Percentiles rank a stretch among this genome's conserved stretches.
These are phyloP conservation scores for Carex sylvatica DNA, from an alignment of 202 grass and related monocot species.

Conservation along the genomic window DNA sequence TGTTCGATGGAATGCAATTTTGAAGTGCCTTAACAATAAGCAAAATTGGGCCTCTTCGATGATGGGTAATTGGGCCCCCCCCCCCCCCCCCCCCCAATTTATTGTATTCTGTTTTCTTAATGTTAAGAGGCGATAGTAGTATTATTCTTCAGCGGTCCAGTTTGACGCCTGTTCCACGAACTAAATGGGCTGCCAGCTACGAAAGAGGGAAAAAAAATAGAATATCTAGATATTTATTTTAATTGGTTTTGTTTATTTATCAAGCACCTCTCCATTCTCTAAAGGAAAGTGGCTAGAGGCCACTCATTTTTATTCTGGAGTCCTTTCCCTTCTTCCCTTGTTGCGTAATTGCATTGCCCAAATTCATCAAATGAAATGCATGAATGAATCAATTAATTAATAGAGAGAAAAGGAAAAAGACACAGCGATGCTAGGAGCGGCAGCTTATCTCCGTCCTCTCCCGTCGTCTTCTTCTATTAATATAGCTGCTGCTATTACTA, in stretches of 20 bases:
- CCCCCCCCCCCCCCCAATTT: no score
- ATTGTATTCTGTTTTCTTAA: no score
- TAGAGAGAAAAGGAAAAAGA: not conserved
- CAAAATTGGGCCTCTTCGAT: not conserved
- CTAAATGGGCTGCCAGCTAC: not conserved
- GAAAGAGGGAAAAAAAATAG: no score
- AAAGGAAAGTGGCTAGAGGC: not conserved
- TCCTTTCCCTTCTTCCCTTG: not conserved
- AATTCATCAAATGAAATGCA: not conserved
- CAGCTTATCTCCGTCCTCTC: slow-evolving; percentile 25
- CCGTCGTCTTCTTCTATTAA: not conserved
- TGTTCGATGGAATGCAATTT: slow-evolving; percentile 10
- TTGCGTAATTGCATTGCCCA: not conserved
- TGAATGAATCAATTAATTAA: no score
- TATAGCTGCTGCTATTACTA: no score
- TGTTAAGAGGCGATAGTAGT: no score
- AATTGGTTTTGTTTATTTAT: not conserved
- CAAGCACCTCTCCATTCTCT: not conserved
- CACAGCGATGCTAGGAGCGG: not conserved
- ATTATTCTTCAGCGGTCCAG: no score
- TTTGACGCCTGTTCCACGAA: not conserved
- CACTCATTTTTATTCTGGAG: not conserved
- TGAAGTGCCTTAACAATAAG: slow-evolving; percentile 2
- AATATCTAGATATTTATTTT: slow-evolving; percentile 16
- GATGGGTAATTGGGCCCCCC: not conserved